A percentile compares a stretch with the other conserved stretches of the same genome.
phyloP scores from a whole-genome alignment of 306 rosid genomes.

The Castanea crenata region DNA sequence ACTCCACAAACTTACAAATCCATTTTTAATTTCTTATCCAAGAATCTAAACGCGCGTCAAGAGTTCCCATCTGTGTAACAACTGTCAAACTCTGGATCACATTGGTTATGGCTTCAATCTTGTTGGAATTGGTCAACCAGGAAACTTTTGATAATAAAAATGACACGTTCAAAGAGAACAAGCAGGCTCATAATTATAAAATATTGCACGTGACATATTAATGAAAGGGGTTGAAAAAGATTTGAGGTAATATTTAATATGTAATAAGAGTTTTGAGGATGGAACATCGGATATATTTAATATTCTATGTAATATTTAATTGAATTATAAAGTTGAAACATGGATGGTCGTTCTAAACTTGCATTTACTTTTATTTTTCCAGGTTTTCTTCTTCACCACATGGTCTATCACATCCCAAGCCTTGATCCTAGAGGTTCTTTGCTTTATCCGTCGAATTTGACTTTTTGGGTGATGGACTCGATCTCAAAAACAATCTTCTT shows the following conservation, averaged over 20 bases:
- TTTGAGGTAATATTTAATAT: background rate
- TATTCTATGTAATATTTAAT: background rate
- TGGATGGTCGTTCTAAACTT: background rate
- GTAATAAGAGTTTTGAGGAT: background rate
- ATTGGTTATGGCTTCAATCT: too few relatives aligned
- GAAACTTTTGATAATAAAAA: background rate
- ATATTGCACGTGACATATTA: background rate
- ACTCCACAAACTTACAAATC: too few relatives aligned
- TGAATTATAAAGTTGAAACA: background rate
- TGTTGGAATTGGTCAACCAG: background rate
- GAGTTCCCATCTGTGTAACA: too few relatives aligned
- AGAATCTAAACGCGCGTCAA: too few relatives aligned
- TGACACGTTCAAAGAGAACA: background rate
- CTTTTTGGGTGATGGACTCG: background rate
- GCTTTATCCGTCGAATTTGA: background rate
- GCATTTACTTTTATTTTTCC: background rate
- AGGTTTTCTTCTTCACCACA: background rate
- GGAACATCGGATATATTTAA: background rate
- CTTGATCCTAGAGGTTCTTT: background rate
- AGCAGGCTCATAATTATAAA: background rate
- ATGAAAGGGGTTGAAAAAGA: background rate
- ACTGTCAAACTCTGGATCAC: too few relatives aligned
- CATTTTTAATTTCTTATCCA: too few relatives aligned
- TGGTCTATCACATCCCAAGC: slow-evolving; percentile 3
- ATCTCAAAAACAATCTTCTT: background rate